phyloP scores from a whole-genome alignment of 768 basidiomycete species.

The Lentinus brumalis region DNA sequence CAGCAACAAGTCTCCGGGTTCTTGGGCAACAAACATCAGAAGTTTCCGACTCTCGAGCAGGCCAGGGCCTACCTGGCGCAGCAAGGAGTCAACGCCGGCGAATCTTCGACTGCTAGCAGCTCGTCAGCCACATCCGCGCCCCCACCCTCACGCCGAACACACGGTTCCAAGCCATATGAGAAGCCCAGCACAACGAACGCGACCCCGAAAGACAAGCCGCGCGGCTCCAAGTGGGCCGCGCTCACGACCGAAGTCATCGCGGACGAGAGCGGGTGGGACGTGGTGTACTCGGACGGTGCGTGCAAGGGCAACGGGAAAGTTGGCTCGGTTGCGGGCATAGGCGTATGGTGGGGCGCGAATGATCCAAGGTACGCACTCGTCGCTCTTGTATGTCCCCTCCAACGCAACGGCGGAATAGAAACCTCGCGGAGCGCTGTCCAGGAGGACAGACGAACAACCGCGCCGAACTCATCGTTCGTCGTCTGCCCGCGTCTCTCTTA shows the following conservation, averaged over 20 bases:
- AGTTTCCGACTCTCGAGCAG: constrained; percentile 55
- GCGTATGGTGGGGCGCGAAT: constrained; percentile 83
- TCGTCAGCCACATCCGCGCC: too few relatives aligned
- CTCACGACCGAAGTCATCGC: constrained; percentile 13
- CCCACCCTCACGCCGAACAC: too few relatives aligned
- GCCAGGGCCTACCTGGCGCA: constrained; percentile 58
- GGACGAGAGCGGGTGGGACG: constrained; percentile 36
- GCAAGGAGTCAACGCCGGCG: neutral
- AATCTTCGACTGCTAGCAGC: neutral
- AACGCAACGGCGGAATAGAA: constrained; percentile 45
- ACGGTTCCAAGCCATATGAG: too few relatives aligned
- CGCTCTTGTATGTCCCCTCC: neutral
- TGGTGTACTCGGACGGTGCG: constrained; percentile 89
- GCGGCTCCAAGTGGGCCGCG: constrained; percentile 1
- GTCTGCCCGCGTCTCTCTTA: neutral
- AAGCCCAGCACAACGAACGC: too few relatives aligned
- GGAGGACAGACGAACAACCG: constrained; percentile 86
- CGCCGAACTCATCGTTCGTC: constrained; percentile 77
- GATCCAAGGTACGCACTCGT: constrained; percentile 55
- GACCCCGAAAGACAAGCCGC: too few relatives aligned
- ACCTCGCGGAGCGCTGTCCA: constrained; percentile 79
- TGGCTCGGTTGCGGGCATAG: constrained; percentile 75
- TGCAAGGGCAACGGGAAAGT: constrained; percentile 78
- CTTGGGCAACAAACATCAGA: constrained; percentile 63
- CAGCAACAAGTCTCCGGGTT: constrained; percentile 69